Base-by-base conservation (phyloP, 805 yeast species). In the Saturnispora halmiae region DNA sequence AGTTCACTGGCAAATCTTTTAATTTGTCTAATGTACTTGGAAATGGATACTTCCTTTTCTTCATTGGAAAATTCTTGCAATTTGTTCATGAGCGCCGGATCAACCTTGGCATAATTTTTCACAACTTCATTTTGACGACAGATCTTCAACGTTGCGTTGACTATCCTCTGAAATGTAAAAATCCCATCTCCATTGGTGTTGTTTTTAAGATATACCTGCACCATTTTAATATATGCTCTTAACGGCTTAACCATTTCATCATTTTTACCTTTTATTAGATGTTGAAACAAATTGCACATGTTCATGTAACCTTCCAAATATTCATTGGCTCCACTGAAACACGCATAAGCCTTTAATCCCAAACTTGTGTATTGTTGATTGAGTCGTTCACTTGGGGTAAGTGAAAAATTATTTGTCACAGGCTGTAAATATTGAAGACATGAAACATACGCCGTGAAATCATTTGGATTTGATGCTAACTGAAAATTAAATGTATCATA, bases 221-320 rank as follows among this genome's bases (percentile, higher is more conserved):
- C n/a, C n/a, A n/a, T n/a, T n/a, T n/a, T n/a, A n/a, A 20, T 28
- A n/a, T 26, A 20, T 6, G n/a, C n/a, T 5, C 20, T 22, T 16
- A 36, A 6, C 5, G 27, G 39, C 3, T 10, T n/a, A 10, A 36
- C 7, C 20, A 36, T 20, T 13, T 28, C 33, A 4, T 16, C 24
- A 16, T 29, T 36, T n/a, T 16, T 16, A 11, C 29, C 14, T 6
- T 31, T 38, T 3, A 28, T 62, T 26, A 39, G 62, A 45, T 14
- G 55, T 49, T 44, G 55, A 61, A 47, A 55, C n/a, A 62, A 36
- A 43, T 59, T 60, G 47, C 52, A 51, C 41, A 52, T 56, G 42
- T 58, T 59, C 31, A 55, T 34, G 40, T 59, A 52, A 14, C 52
- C 45, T 36, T 58, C 61, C 13, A 55, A 40, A 40, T 46, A 52